A percentile compares a stretch with the other conserved stretches of the same genome.
Conservation (phyloP, 768 basidiomycete genomes). For the Trametes maxima region DNA sequence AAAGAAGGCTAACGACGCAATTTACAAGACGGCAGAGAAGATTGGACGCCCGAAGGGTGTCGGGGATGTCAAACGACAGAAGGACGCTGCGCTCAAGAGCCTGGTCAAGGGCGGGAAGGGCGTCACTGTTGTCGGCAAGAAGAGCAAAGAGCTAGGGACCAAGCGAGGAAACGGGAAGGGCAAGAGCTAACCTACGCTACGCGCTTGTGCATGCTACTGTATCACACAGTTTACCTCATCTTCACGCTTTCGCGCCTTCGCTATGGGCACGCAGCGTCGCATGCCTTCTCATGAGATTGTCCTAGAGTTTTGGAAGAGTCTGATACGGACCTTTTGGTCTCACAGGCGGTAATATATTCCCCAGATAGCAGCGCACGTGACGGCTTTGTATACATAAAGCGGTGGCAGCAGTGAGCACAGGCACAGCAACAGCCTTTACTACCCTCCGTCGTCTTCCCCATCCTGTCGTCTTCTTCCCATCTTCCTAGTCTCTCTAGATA, state of each 20-base stretch:
- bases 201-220: not conserved
- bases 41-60: slow-evolving; percentile 57
- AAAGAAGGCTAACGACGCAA: slow-evolving; percentile 64
- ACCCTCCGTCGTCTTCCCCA: slow-evolving; percentile 2
- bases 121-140: slow-evolving; percentile 86
- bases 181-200: slow-evolving; percentile 11
- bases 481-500: not conserved
- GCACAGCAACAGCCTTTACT: slow-evolving; percentile 19
- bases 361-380: slow-evolving; percentile 14
- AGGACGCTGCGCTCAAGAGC: slow-evolving; percentile 78
- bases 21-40: slow-evolving; percentile 68
- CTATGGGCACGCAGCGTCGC: not conserved
- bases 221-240: slow-evolving; percentile 14
- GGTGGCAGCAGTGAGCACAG: slow-evolving; percentile 13
- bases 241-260: not conserved
- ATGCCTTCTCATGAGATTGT: too few relatives aligned
- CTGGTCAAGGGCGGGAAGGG: slow-evolving; percentile 86
- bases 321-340: not conserved
- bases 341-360: not conserved
- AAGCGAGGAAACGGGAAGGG: slow-evolving; percentile 42
- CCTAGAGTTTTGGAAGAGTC: not conserved
- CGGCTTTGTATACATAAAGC: slow-evolving; percentile 8
- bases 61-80: slow-evolving; percentile 72
- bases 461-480: not conserved
- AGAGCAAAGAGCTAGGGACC: slow-evolving; percentile 39